Evolutionary conservation across 2,329 filamentous ascomycete genomes (phyloP).

Genomic region (Epichloe hybrida): DNA sequence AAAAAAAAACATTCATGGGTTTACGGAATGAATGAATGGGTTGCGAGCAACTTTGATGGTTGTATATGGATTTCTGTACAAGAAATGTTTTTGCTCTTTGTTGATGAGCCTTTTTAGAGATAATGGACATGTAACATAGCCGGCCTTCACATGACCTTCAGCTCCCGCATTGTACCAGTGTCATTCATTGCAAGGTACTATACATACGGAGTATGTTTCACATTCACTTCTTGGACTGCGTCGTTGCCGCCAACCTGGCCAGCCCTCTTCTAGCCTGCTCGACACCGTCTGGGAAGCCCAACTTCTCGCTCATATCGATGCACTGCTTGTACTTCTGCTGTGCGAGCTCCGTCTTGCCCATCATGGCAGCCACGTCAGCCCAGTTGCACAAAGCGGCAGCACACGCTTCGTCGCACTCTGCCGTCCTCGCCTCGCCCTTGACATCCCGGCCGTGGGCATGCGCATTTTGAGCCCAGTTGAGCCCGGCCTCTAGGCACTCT

Average conservation of each 20-base stretch:
- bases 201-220: not conserved
- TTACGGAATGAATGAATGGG: too few species aligned
- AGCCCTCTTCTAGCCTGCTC: constrained; percentile 40
- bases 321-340: constrained; percentile 56
- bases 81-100: too few species aligned
- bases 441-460: constrained; percentile 53
- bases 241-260: constrained; percentile 15
- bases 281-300: constrained; percentile 39
- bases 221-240: not conserved
- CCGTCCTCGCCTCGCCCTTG: constrained; percentile 49
- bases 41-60: too few species aligned
- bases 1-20: constrained; percentile 14
- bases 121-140: too few species aligned
- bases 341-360: constrained; percentile 52
- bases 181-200: too few species aligned
- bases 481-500: constrained; percentile 54
- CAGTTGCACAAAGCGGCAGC: constrained; percentile 77
- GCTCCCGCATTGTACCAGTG: too few species aligned
- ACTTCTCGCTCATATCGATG: constrained; percentile 41
- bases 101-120: too few species aligned
- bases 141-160: too few species aligned
- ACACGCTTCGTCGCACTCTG: constrained; percentile 75
- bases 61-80: too few species aligned
- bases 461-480: constrained; percentile 69
- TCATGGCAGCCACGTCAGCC: constrained; percentile 68